Conservation (phyloP, 495 filamentous ascomycete genomes). For the Friedmanniomyces endolithicus region DNA sequence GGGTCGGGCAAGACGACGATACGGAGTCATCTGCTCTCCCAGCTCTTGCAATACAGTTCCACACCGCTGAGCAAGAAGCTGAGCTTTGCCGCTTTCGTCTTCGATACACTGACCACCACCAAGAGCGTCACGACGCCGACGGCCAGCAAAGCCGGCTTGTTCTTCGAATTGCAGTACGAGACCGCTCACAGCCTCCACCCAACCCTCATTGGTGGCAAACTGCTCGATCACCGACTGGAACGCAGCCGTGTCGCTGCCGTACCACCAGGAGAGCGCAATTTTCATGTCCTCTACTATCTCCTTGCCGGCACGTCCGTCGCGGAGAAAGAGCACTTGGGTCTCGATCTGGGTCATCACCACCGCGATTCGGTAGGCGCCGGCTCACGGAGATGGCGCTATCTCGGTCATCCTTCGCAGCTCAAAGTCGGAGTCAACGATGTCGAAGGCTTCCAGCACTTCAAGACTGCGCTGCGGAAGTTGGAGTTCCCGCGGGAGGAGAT, state of each 20-base stretch:
- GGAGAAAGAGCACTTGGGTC: conserved; percentile 78
- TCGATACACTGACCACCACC: conserved; percentile 93
- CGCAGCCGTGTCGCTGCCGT: conserved; percentile 79
- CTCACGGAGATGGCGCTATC: conserved; percentile 79
- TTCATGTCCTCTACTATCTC: conserved; percentile 91
- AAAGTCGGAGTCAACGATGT: conserved; percentile 93
- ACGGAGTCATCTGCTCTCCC: conserved; percentile 71
- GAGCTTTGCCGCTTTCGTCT: conserved; percentile 84
- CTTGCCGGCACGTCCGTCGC: conserved; percentile 80
- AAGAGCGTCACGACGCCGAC: conserved; percentile 91
- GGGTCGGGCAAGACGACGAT: conserved; percentile 92
- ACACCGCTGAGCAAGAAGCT: conserved; percentile 87
- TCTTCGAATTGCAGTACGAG: conserved; percentile 93
- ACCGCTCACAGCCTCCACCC: conserved; percentile 68
- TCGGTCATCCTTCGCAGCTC: conserved; percentile 90
- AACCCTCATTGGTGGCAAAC: conserved; percentile 79
- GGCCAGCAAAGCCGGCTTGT: conserved; percentile 87
- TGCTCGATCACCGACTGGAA: conserved; percentile 86
- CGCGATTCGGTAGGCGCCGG: conserved; percentile 40
- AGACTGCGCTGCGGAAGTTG: conserved; percentile 83
- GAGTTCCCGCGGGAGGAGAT: conserved; percentile 90
- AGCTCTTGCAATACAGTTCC: conserved; percentile 72
- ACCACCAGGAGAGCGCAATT: conserved; percentile 89
- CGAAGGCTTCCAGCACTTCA: conserved; percentile 95
- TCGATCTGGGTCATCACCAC: conserved; percentile 38